phyloP scores from a whole-genome alignment of 352 stramenopile species.

The Phytophthora ohioensis region DNA sequence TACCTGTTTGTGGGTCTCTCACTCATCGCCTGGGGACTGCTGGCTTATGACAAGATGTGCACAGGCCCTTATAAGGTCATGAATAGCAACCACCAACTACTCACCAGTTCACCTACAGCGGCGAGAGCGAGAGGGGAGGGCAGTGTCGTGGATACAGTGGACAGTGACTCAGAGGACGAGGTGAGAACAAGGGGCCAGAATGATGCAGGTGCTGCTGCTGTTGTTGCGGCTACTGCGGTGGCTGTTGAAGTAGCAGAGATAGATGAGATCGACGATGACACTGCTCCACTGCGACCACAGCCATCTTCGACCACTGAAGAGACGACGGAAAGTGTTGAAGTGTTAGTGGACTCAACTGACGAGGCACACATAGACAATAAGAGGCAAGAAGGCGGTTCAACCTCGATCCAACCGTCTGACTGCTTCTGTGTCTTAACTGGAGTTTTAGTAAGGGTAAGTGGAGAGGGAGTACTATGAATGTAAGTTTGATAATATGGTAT shows the following conservation, averaged over 20 bases:
- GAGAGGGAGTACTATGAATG: constrained; percentile 10
- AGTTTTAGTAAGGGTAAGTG: constrained; percentile 3
- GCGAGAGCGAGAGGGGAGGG: constrained; percentile 34
- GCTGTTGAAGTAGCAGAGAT: constrained; percentile 28
- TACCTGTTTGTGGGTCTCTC: constrained; percentile 78
- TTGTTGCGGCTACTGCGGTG: constrained; percentile 5
- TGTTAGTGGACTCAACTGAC: constrained; percentile 1
- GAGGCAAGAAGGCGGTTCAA: constrained; percentile 4
- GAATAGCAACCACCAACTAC: constrained; percentile 77
- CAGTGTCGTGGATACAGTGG: constrained; percentile 36
- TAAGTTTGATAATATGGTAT: constrained; percentile 40
- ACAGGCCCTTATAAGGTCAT: constrained; percentile 78
- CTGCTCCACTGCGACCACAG: constrained; percentile 16
- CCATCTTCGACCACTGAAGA: constrained; percentile 6
- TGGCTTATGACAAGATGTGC: constrained; percentile 85
- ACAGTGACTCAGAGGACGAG: constrained; percentile 49
- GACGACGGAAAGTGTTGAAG: constrained; percentile 18
- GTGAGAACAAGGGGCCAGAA: constrained; percentile 11
- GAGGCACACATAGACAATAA: not conserved
- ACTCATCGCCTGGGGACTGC: constrained; percentile 58
- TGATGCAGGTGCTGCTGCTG: not conserved
- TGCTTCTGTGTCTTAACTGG: not conserved
- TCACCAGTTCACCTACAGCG: constrained; percentile 64
- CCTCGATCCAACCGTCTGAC: constrained; percentile 39
- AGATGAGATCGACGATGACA: constrained; percentile 11